A percentile compares a stretch with the other conserved stretches of the same genome.
These are phyloP conservation scores for Tardiomyces blankii DNA, from an alignment of 1,139 yeast species.

Conservation along the genomic window DNA sequence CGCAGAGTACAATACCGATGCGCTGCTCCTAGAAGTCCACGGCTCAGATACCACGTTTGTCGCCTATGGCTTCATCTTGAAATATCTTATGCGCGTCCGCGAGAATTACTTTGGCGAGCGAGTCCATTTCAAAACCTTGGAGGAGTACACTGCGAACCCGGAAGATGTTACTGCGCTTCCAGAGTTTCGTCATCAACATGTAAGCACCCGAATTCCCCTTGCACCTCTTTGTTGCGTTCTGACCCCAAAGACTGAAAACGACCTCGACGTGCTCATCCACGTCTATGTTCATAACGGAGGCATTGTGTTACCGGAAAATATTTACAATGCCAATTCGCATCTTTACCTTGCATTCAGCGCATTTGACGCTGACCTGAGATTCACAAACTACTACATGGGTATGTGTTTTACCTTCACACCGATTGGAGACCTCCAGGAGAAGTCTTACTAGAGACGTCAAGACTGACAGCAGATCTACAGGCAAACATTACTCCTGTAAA, in stretches of 20 bases:
- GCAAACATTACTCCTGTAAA: slow-evolving; percentile 26
- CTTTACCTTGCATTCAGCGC: slow-evolving; percentile 53
- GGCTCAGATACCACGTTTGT: slow-evolving; percentile 61
- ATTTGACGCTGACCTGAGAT: slow-evolving; percentile 67
- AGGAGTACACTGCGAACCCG: slow-evolving; percentile 48
- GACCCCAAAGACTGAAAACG: slow-evolving; percentile 38
- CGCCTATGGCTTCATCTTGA: slow-evolving; percentile 68
- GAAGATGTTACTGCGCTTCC: not conserved
- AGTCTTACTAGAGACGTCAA: too few species aligned
- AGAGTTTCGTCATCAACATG: not conserved
- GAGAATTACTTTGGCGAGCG: slow-evolving; percentile 88
- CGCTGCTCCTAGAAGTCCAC: slow-evolving; percentile 49
- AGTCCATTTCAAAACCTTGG: slow-evolving; percentile 73
- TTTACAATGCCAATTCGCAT: slow-evolving; percentile 57
- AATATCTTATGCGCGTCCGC: slow-evolving; percentile 63
- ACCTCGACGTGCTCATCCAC: slow-evolving; percentile 62
- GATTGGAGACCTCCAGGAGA: too few species aligned
- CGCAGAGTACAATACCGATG: slow-evolving; percentile 57
- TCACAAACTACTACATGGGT: slow-evolving; percentile 81
- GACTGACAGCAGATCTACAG: slow-evolving; percentile 18
- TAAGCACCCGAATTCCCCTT: not conserved
- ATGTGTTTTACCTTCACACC: too few species aligned
- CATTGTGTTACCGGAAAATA: slow-evolving; percentile 56
- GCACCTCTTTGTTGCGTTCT: not conserved
- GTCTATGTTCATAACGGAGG: slow-evolving; percentile 64